Percentiles rank a stretch among this genome's conserved stretches.
These are phyloP conservation scores for Massospora cicadina DNA, from an alignment of 371 early-diverging fungal genomes.

Conservation along the genomic window DNA sequence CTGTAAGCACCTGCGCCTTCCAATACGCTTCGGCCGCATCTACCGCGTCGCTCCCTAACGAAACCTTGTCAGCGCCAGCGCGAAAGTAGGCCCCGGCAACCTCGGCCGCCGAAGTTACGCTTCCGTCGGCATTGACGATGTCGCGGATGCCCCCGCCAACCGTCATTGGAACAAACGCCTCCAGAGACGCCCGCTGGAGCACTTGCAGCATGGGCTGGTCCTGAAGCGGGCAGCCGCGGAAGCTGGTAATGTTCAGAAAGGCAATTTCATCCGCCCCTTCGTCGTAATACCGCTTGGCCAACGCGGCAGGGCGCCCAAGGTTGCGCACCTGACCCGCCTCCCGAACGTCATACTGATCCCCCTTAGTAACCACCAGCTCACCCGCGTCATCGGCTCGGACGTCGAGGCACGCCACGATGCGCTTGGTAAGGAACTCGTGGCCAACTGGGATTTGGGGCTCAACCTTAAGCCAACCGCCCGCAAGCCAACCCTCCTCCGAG, in stretches of 20 bases:
- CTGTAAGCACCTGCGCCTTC: constrained; percentile 28
- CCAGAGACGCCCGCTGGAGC: constrained; percentile 61
- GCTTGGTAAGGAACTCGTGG: constrained; percentile 48
- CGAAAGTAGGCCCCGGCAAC: constrained; percentile 94
- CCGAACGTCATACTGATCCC: constrained; percentile 95
- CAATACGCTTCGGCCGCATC: constrained; percentile 76
- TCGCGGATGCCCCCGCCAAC: constrained; percentile 97
- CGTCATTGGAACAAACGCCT: constrained; percentile 91
- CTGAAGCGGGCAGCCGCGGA: constrained; percentile 72
- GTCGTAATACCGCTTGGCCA: constrained; percentile 77
- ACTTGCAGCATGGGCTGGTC: constrained; percentile 94
- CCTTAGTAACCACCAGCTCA: constrained; percentile 95
- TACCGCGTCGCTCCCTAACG: constrained; percentile 96
- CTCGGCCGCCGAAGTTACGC: constrained; percentile 63
- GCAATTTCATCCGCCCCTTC: constrained; percentile 96
- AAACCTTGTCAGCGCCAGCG: constrained; percentile 97
- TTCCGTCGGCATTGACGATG: constrained; percentile 62
- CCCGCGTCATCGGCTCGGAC: constrained; percentile 90
- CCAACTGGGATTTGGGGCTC: constrained; percentile 57
- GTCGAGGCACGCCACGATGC: constrained; percentile 93
- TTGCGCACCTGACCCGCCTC: constrained; percentile 81
- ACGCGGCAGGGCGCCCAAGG: constrained; percentile 88
- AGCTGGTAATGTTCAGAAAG: constrained; percentile 93
- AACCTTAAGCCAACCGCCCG: constrained; percentile 94
- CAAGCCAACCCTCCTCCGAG: constrained; percentile 45